Base-by-base conservation (phyloP, 2,329 filamentous ascomycete species). In the Phialemonium atrogriseum region DNA sequence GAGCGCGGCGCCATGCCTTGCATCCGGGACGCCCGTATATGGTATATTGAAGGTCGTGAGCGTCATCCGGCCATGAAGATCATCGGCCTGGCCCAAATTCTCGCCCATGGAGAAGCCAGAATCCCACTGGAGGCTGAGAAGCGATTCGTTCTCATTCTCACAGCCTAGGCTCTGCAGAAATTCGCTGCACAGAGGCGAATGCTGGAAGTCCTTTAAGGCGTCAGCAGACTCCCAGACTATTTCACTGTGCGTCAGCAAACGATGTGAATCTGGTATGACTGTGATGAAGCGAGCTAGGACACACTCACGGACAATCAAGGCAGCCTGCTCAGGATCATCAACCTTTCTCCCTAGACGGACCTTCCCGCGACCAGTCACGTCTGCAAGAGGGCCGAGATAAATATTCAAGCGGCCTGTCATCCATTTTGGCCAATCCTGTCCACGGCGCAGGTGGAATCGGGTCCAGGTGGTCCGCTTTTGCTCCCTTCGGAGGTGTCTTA, bases 341-440 rank as follows among this genome's bases (percentile, higher is more conserved):
- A 45, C 38, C 36, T 35, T 39, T 34, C 40, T 41, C 10, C 40
- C 40, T 22, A 46, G 18, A 9, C 21, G 33, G 22, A 20, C 27
- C 12, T 14, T 36, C 18, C n/a, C 2, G 11, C 15, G 13, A 13
- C 37, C 41, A 24, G 19, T 14, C 16, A 40, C 33, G 15, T 18
- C 34, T 8, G 10, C 24, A 23, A 44, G 42, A 4, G 44, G 44
- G 20, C 42, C 42, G 15, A 28, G 14, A 29, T 45, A 31, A n/a
- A 37, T 22, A 35, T 42, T 29, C 4, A 20, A 18, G 8, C 40
- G 34, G 16, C 14, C 14, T 11, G 16, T 25, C 1, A 27, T 27
- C 42, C 44, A 46, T 8, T 12, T 34, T 14, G 45, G 43, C 45
- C 43, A 47, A 24, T 43, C 35, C 27, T 46, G 42, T 15, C 35